Base-by-base conservation (phyloP, 345 rosid genomes). In the Isatis tinctoria region DNA sequence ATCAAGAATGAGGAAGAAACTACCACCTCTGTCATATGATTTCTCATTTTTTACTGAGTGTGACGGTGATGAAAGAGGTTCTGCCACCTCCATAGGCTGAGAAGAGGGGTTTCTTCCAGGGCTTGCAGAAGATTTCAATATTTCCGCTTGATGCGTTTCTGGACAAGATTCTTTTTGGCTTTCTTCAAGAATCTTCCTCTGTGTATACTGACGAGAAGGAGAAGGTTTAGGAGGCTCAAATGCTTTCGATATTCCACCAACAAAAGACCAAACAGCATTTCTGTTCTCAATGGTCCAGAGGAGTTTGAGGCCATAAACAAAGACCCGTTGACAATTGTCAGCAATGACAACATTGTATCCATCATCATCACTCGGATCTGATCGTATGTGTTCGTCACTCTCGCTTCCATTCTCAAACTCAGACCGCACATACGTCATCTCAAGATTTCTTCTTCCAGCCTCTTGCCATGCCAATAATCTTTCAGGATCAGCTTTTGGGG, bases 351-450 rank as follows among this genome's bases (percentile, higher is more conserved):
- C 97, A 83, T 92, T 92, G 83, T 80, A 95, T 63, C 99, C 99
- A 78, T 95, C 99, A 64, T 95, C 99, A 73, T 95, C 98, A 70
- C 98, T 87, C 53, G 85, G 97, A 64, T 95, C 99, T 58, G 97
- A 95, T 35, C 89, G 82, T 71, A 90, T 75, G 72, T 89, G 91
- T 75, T 89, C 99, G 74, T 95, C 98, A 83, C 97, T 90, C 80
- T 92, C 99, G 75, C 98, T 92, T 67, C 96, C 97, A 72, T 90
- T 89, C 81, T 92, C 99, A 76, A 92, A 92, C 81, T 90, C 99
- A 41, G 99, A 95, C 78, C 98, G 84, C 67, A 92, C 96, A 80
- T 83, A 85, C 11, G 94, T 92, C 96, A 88, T 86, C 88, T 92
- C 98, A 81, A 82, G 83, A 82, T 92, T 92, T 85, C 84, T 88